Conservation (phyloP, 148 eudicot species). For the Cornus kousa region DNA sequence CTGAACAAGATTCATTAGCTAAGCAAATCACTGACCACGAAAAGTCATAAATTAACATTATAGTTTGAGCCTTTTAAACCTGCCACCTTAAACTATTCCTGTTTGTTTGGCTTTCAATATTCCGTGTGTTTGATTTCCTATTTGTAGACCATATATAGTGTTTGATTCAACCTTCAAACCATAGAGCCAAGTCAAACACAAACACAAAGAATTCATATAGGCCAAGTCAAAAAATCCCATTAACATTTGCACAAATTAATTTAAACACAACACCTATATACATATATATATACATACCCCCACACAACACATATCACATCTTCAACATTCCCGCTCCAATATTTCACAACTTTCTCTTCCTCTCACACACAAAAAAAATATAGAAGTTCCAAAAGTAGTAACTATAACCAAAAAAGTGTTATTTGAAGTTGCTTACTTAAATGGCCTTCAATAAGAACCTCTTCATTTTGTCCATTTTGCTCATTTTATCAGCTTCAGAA, state of each 20-base stretch:
- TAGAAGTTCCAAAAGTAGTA: too few species aligned
- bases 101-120: not conserved
- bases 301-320: not conserved
- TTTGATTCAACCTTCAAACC: not conserved
- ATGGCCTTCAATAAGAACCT: not conserved
- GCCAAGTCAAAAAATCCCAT: not conserved
- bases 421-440: too few species aligned
- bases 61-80: not conserved
- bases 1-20: not conserved
- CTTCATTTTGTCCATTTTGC: not conserved
- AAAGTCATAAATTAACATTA: not conserved
- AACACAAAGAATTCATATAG: not conserved
- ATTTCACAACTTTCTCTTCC: not conserved
- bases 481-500: not conserved
- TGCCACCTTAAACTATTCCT: not conserved
- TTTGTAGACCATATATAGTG: not conserved
- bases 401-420: too few species aligned
- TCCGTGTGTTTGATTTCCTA: not conserved
- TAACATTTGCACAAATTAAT: not conserved
- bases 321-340: not conserved
- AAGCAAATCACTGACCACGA: not conserved
- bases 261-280: not conserved
- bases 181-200: not conserved
- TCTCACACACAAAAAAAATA: not conserved
- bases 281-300: not conserved